Base-by-base conservation (phyloP, 805 yeast species). In the Komagataella phaffii region DNA sequence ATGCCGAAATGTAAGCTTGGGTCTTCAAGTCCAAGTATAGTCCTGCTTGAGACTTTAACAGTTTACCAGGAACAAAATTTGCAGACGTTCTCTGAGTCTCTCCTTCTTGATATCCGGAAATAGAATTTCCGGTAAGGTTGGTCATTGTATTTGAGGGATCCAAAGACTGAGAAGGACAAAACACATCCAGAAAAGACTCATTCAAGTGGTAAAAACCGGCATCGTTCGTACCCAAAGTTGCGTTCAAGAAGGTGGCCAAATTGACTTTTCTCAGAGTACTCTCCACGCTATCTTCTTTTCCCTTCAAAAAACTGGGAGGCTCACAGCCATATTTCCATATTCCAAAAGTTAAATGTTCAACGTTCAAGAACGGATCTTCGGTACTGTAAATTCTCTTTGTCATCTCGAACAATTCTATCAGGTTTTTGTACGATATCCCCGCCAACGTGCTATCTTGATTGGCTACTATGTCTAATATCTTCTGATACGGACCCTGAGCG, bases 1-100 rank as follows among this genome's bases (percentile, higher is more conserved):
- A 65, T 0, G 95, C 96, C 1, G 96, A 83, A 18, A 93, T 89
- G 61, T 81, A 93, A 0, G 96, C 96, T 65, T 93, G 99, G 0
- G 99, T 93, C 64, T 93, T 93, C 62, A 93, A 74, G 58, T 93
- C 97, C 45, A 93, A 71, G 58, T 75, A 88, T 50, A 93, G 67
- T 10, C 79, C 80, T 0, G 93, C 89, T 58, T 88, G 96, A 7
- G 85, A 79, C 63, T 89, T 89, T 53, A 88, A 69, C 46, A 93
- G 69, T 58, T 67, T 67, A 3, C 47, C 43, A 21, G 51, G 44
- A 12, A 30, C 46, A 43, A 18, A 45, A 7, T 48, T 48, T 7
- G 55, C 17, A 18, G 17, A 47, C 55, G 49, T 57, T 58, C 24
- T 63, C 64, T 18, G 53, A n/a, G 49, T 56, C 44, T 50, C 52